Evolutionary conservation across 768 basidiomycete genomes (phyloP).

Genomic region (Floccularia luteovirens): DNA sequence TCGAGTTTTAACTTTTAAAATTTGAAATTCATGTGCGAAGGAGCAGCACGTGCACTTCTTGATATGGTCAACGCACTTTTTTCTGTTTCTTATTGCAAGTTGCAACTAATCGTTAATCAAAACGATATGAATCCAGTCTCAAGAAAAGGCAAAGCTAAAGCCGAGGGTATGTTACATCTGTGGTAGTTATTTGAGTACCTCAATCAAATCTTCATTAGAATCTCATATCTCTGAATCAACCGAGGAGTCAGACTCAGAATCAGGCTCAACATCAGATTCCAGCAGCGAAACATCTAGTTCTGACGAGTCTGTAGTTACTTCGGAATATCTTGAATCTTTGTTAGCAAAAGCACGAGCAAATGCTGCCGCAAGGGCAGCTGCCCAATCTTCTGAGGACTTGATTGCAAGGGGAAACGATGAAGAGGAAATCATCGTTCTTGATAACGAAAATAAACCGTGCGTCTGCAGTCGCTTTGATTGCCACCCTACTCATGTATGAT

Average conservation of each 20-base stretch:
- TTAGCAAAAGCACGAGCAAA: conserved; percentile 55
- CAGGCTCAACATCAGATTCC: conserved; percentile 26
- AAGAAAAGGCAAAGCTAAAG: conserved; percentile 40
- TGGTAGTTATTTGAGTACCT: neutral
- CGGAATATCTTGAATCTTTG: conserved; percentile 54
- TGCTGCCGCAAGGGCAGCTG: too few relatives aligned
- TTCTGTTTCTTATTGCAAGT: too few relatives aligned
- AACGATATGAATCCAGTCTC: too few relatives aligned
- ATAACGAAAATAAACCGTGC: conserved; percentile 28
- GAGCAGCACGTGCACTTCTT: too few relatives aligned
- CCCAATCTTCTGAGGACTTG: too few relatives aligned
- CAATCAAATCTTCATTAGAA: neutral
- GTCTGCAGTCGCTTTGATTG: too few relatives aligned
- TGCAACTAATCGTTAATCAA: too few relatives aligned
- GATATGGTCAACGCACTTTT: too few relatives aligned
- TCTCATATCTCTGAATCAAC: conserved; percentile 7
- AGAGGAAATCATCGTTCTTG: conserved; percentile 50
- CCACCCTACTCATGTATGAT: neutral
- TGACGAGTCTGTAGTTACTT: conserved; percentile 40
- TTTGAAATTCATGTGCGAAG: too few relatives aligned
- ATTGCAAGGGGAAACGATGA: too few relatives aligned
- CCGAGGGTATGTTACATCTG: conserved; percentile 20
- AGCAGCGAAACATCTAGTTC: conserved; percentile 30
- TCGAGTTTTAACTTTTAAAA: too few relatives aligned
- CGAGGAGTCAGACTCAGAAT: conserved; percentile 20